Evolutionary conservation across 2,329 filamentous ascomycete genomes (phyloP), one percentile per base, ranked within the genome.

Genomic region (Fusarium robinianum): DNA sequence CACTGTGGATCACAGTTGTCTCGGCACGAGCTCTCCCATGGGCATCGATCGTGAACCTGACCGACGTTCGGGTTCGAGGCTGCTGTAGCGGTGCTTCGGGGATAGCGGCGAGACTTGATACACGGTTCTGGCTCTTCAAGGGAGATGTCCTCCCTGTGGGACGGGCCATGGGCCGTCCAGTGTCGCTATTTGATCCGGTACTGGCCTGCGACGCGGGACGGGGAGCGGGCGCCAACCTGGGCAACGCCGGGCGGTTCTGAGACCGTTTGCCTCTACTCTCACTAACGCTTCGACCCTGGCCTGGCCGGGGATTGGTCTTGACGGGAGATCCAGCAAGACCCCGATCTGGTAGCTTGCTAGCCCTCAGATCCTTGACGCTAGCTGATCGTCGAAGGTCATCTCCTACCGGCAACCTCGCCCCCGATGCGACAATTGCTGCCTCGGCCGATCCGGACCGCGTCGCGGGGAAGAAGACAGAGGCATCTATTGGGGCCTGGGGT

Each of bases 21-120:
- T 81, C 78, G 7, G 79, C 77, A 21, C 76, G 72, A 10, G 80
- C 80, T 41, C 80, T 74, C 15, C 82, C 82, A 39, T 76, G 75
- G n/a, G 78, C 72, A 57, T 84, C 81, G 49, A 85, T 83, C 11
- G 75, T 81, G 49, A 85, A 82, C 55, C 78, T 81, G 6, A 85
- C 79, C 27, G 81, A 77, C 1, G 79, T 76, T 26, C 78, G 72
- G 24, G 74, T 72, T 36, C 72, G 68, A 2, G 74, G 66, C 2
- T 69, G 67, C 2, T 69, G 67, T 3, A 69, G 61, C 14, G 63
- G 51, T 8, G 72, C 65, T 59, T 85, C 82, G 0, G 80, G 80
- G 19, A 85, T 84, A 1, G 81, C 81, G 1, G 72, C 74, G 9
- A 82, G 65, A 40, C 75, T 75, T 3, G 77, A 72, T 6, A 80